phyloP scores from a whole-genome alignment of 2,329 filamentous ascomycete genomes.

The Fusarium xyrophilum region DNA sequence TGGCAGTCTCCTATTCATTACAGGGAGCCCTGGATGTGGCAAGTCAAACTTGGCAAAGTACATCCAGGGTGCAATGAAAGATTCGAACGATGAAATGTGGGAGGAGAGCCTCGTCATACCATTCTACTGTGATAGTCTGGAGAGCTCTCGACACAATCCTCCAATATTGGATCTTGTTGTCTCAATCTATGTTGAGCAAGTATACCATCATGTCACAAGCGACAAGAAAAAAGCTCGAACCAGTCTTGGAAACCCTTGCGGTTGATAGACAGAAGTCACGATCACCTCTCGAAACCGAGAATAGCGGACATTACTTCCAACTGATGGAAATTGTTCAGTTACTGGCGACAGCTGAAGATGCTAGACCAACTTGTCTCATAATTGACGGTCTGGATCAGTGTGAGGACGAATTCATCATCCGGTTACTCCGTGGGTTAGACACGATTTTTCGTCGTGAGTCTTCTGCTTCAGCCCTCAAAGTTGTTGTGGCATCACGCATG shows the following conservation, averaged over 20 bases:
- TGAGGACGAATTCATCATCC: conserved; percentile 17
- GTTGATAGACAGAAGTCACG: conserved; percentile 9
- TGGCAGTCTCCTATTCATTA: conserved; percentile 29
- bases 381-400: conserved; percentile 34
- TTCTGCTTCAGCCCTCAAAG: background rate
- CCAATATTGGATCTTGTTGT: conserved; percentile 32
- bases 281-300: background rate
- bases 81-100: background rate
- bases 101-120: conserved; percentile 23
- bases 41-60: conserved; percentile 34
- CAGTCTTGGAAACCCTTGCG: conserved; percentile 11
- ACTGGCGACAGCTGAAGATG: conserved; percentile 6
- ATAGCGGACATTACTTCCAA: conserved; percentile 17
- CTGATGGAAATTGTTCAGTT: conserved; percentile 28
- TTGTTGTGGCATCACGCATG: conserved; percentile 25
- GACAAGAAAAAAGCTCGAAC: conserved; percentile 14
- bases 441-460: conserved; percentile 23
- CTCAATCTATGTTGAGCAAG: conserved; percentile 20
- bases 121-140: conserved; percentile 34
- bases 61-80: conserved; percentile 27
- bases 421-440: conserved; percentile 23
- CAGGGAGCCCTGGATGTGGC: conserved; percentile 31
- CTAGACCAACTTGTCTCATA: conserved; percentile 19
- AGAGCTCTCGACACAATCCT: conserved; percentile 28
- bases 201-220: conserved; percentile 12